Evolutionary conservation across 176 grass and related monocot genomes (phyloP), one percentile per base, ranked within the genome.

Genomic region (Oryza coarctata): DNA sequence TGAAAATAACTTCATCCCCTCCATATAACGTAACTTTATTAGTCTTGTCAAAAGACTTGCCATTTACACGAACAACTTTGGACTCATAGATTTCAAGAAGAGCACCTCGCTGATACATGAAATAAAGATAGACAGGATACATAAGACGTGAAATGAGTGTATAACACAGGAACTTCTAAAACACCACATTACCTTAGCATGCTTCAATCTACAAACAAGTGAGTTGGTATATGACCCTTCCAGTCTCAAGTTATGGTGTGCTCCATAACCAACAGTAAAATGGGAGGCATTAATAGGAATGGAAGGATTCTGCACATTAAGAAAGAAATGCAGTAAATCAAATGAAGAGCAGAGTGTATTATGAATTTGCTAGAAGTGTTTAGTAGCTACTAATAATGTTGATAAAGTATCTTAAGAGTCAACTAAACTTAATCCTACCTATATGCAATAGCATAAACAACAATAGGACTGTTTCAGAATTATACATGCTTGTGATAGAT

Each of bases 1-100:
- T 89, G 71, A 99, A 99, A 80, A 92, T 78, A 82, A 99, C 69
- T 88, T 99, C 96, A 88, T 99, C 96, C 71, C 96, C 96, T 83
- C 91, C 93, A 50, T 34, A 85, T 68, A 99, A 83, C 31, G 90
- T 82, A 93, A 99, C 71, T 65, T 91, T 87, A 45, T 93, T 62
- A 84, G 85, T 55, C 82, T 94, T 95, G 70, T 95, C 96, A 30
- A 93, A 32, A 70, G 80, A 72, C 86, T 92, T 99, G 45, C 93
- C 96, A 90, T 99, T 99, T 68, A 99, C 93, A 45, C 79, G 88
- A 74, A 95, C 80, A 90, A 91, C 68, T 87, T 88, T 94, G 68
- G 92, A 82, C 27, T 92, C 90, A 28, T 87, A 77, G 73, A 87
- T 83, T 92, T 99, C 96, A 83, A 99, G 96, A 55, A 93, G 76